A percentile compares a stretch with the other conserved stretches of the same genome.
These are phyloP conservation scores for Sporobolomyces pararoseus DNA, from an alignment of 768 basidiomycete genomes.

Conservation along the genomic window DNA sequence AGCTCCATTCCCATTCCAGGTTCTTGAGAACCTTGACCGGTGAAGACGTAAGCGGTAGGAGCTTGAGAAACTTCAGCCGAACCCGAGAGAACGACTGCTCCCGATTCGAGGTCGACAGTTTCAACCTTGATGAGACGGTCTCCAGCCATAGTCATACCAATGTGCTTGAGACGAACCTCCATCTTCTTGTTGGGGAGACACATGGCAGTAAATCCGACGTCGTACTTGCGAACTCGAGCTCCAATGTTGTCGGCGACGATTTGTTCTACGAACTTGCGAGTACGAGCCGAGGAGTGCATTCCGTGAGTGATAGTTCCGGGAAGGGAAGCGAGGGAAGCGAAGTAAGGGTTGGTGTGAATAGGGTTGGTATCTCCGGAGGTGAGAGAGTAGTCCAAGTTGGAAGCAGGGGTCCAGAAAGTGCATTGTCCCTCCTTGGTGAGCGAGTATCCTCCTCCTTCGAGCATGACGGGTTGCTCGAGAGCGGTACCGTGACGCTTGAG, in stretches of 20 bases:
- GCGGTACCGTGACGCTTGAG: conserved; percentile 82
- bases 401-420: conserved; percentile 74
- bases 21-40: conserved; percentile 96
- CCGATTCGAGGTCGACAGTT: conserved; percentile 68
- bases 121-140: conserved; percentile 87
- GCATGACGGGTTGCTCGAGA: conserved; percentile 69
- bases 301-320: conserved; percentile 98
- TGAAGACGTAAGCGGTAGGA: conserved; percentile 89
- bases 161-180: conserved; percentile 78
- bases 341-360: conserved; percentile 97
- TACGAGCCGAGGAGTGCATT: conserved; percentile 93
- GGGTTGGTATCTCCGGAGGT: conserved; percentile 98
- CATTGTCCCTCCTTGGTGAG: conserved; percentile 64
- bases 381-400: conserved; percentile 92
- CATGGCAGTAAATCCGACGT: conserved; percentile 96
- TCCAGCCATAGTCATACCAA: conserved; percentile 78
- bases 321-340: conserved; percentile 84
- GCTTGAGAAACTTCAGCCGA: conserved; percentile 90
- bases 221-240: conserved; percentile 82
- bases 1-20: conserved; percentile 99
- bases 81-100: conserved; percentile 88
- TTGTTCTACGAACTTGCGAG: conserved; percentile 84
- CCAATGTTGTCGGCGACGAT: conserved; percentile 89
- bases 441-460: conserved; percentile 81
- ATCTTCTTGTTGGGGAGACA: conserved; percentile 85